These are phyloP conservation scores for Epichloe bromicola DNA, from an alignment of 2,329 filamentous ascomycete genomes.

Conservation along the genomic window DNA sequence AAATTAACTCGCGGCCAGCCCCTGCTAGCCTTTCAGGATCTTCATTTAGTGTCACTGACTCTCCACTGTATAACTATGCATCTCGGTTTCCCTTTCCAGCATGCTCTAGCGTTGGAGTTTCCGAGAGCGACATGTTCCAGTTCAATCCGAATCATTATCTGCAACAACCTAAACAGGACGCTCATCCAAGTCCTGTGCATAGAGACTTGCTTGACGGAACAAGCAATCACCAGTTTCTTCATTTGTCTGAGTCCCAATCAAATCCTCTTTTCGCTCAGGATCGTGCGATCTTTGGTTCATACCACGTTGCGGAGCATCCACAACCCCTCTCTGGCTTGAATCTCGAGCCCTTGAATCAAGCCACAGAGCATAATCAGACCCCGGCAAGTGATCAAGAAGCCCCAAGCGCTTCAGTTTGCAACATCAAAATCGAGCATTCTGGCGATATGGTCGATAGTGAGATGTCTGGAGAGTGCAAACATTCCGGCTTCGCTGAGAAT, in stretches of 20 bases:
- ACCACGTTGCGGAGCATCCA: conserved; percentile 11
- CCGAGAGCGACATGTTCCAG: conserved; percentile 16
- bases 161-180: conserved; percentile 16
- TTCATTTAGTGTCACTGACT: conserved; percentile 17
- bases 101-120: conserved; percentile 12
- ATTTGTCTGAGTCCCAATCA: conserved; percentile 16
- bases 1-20: conserved; percentile 9
- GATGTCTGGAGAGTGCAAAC: conserved; percentile 13
- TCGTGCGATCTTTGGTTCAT: conserved; percentile 16
- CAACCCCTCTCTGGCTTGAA: conserved; percentile 14
- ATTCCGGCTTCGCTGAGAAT: conserved; percentile 8
- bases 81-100: conserved; percentile 16
- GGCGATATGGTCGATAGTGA: conserved; percentile 13
- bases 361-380: conserved; percentile 8
- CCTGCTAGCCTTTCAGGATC: conserved; percentile 16
- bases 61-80: conserved; percentile 18
- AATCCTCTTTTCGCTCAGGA: conserved; percentile 23
- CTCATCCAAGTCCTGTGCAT: conserved; percentile 9
- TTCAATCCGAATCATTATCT: conserved; percentile 12
- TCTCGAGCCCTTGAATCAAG: conserved; percentile 19
- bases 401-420: conserved; percentile 2
- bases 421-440: conserved; percentile 14
- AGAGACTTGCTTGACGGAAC: conserved; percentile 11
- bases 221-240: conserved; percentile 14
- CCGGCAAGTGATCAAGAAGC: conserved; percentile 9